Evolutionary conservation across 352 stramenopile genomes (phyloP).

Genomic region (Pythium insidiosum): DNA sequence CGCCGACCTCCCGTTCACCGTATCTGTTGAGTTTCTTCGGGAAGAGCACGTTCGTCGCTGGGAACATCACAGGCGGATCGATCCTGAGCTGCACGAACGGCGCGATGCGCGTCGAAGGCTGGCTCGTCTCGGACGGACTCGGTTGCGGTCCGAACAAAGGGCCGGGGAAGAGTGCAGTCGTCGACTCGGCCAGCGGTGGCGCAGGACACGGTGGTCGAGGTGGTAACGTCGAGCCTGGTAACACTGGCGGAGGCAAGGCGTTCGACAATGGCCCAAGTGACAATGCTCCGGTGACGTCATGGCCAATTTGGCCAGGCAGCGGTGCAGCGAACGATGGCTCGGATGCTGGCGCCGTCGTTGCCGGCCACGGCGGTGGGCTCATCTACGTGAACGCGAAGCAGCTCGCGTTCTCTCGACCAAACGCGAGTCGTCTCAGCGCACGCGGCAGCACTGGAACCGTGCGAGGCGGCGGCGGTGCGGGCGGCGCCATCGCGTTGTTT

Average conservation of each 20-base stretch:
- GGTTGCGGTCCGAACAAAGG: constrained; percentile 17
- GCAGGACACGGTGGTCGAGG: constrained; percentile 26
- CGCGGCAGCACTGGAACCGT: constrained; percentile 42
- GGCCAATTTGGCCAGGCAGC: constrained; percentile 19
- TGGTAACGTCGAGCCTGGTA: constrained; percentile 23
- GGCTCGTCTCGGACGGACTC: constrained; percentile 12
- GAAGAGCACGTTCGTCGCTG: constrained; percentile 9
- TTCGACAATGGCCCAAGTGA: constrained; percentile 6
- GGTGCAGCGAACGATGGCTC: constrained; percentile 14
- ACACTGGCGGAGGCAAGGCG: constrained; percentile 16
- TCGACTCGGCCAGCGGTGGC: constrained; percentile 18
- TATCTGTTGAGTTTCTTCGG: constrained; percentile 18
- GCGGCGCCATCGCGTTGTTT: constrained; percentile 54
- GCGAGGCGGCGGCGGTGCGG: constrained; percentile 62
- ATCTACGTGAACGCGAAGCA: constrained; percentile 54
- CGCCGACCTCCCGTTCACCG: not conserved
- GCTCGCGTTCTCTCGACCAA: constrained; percentile 29
- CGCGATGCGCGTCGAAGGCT: constrained; percentile 17
- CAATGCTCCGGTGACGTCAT: not conserved
- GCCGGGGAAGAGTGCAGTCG: constrained; percentile 12
- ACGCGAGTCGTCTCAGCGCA: constrained; percentile 36
- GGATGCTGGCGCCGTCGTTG: constrained; percentile 34
- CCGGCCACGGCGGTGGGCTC: constrained; percentile 60
- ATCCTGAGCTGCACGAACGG: constrained; percentile 18
- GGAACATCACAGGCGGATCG: constrained; percentile 16